Conservation (phyloP, 352 stramenopile genomes). For the Pythium oligandrum region DNA sequence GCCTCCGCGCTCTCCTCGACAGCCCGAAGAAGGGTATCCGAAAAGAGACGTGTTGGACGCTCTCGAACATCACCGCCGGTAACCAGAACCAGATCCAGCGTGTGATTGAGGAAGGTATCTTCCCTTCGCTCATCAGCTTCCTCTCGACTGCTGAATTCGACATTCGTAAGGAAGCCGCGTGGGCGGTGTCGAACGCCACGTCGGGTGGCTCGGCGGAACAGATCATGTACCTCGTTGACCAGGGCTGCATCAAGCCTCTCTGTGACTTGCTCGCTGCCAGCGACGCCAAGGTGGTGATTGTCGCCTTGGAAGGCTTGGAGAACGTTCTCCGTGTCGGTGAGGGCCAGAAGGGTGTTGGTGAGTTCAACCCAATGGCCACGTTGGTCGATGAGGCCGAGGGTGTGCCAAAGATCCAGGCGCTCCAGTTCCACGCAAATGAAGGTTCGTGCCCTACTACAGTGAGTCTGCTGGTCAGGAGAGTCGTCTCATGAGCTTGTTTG, state of each 20-base stretch:
- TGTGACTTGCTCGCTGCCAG: conserved; percentile 95
- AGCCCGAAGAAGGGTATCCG: conserved; percentile 97
- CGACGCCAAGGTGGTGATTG: conserved; percentile 98
- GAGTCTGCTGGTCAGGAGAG: too few relatives aligned
- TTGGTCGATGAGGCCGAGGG: conserved; percentile 96
- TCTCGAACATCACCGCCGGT: conserved; percentile 99
- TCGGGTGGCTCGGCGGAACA: conserved; percentile 91
- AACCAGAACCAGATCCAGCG: conserved; percentile 99
- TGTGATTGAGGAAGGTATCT: conserved; percentile 97
- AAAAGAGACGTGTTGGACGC: conserved; percentile 99
- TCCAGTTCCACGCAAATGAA: conserved; percentile 98
- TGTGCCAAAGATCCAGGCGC: conserved; percentile 96
- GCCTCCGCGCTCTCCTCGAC: conserved; percentile 92
- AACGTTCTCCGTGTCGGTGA: conserved; percentile 97
- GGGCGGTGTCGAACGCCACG: conserved; percentile 99
- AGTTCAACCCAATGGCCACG: conserved; percentile 94
- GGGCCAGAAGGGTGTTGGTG: conserved; percentile 42
- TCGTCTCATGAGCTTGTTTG: not conserved
- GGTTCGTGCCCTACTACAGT: conserved; percentile 51
- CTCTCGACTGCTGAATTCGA: conserved; percentile 97
- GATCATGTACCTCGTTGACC: conserved; percentile 95
- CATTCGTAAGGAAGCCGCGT: conserved; percentile 98
- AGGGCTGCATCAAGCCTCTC: conserved; percentile 96
- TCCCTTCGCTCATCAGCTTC: conserved; percentile 95
- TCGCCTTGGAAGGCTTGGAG: conserved; percentile 97